Evolutionary conservation across 441 rosid species (phyloP).

Genomic region (Mallotus japonicus): DNA sequence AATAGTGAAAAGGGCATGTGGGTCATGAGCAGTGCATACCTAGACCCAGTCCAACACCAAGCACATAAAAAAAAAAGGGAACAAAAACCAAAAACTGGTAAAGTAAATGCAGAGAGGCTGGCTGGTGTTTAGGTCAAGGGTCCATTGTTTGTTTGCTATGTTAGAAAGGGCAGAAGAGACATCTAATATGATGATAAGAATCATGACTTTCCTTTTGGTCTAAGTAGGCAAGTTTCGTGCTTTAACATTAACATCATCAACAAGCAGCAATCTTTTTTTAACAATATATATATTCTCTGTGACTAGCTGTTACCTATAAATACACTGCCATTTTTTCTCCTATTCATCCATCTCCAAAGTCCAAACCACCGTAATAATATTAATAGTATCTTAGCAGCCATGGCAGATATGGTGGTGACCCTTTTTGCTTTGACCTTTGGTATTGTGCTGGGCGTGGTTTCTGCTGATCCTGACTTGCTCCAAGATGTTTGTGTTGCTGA

Average conservation of each 20-base stretch:
- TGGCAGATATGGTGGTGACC: constrained; percentile 21
- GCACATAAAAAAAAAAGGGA: too few relatives aligned
- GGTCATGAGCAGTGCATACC: background rate
- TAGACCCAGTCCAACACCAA: background rate
- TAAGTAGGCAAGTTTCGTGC: constrained; percentile 23
- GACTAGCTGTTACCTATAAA: background rate
- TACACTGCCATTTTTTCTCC: background rate
- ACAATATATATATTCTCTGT: background rate
- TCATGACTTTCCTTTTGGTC: constrained; percentile 22
- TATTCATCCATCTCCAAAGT: background rate
- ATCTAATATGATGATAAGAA: background rate
- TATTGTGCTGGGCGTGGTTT: constrained; percentile 18
- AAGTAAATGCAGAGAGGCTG: too few relatives aligned
- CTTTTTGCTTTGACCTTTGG: constrained; percentile 24
- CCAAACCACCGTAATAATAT: background rate
- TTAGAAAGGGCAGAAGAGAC: too few relatives aligned
- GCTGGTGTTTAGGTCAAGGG: too few relatives aligned
- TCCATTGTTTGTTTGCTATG: too few relatives aligned
- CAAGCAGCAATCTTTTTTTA: background rate
- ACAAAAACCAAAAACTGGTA: too few relatives aligned
- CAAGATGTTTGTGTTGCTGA: constrained; percentile 68
- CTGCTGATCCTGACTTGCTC: constrained; percentile 54
- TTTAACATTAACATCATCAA: background rate
- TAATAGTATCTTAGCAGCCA: background rate
- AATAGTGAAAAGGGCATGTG: background rate